Conservation (phyloP, 2,329 filamentous ascomycete genomes). For the Seiridium unicorne region DNA sequence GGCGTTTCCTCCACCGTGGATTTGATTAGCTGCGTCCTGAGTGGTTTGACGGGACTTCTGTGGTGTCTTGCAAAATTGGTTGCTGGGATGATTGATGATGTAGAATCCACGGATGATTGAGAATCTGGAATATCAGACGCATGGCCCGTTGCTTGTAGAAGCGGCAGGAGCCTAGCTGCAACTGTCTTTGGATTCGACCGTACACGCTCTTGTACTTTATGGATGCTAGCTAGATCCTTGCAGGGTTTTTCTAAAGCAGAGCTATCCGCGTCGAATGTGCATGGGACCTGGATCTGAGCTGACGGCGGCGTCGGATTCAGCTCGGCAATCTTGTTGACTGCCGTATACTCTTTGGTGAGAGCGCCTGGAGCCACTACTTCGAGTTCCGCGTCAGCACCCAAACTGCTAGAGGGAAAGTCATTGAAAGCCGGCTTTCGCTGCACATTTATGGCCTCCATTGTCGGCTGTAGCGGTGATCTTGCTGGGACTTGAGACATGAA, state of each 20-base stretch:
- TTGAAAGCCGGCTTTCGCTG: constrained; percentile 7
- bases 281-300: constrained; percentile 27
- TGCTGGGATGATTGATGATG: constrained; percentile 25
- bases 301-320: constrained; percentile 29
- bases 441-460: constrained; percentile 12
- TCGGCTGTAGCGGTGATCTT: constrained; percentile 19
- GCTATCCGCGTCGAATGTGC: constrained; percentile 20
- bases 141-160: not conserved
- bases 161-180: not conserved
- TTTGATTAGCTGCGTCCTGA: not conserved
- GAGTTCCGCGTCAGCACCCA: constrained; percentile 26
- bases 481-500: constrained; percentile 24
- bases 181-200: not conserved
- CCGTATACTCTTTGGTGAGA: constrained; percentile 15
- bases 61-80: constrained; percentile 13
- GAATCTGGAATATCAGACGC: constrained; percentile 14
- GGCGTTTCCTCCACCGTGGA: constrained; percentile 4
- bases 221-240: not conserved
- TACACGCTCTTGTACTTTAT: not conserved
- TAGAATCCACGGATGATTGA: constrained; percentile 14
- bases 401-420: constrained; percentile 23
- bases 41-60: not conserved
- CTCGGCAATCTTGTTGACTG: constrained; percentile 20
- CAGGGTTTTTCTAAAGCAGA: not conserved
- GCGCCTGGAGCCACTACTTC: constrained; percentile 27